Evolutionary conservation across 129 eudicot genomes (phyloP), one percentile per base, ranked within the genome.

Genomic region (Helianthus tuberosus): DNA sequence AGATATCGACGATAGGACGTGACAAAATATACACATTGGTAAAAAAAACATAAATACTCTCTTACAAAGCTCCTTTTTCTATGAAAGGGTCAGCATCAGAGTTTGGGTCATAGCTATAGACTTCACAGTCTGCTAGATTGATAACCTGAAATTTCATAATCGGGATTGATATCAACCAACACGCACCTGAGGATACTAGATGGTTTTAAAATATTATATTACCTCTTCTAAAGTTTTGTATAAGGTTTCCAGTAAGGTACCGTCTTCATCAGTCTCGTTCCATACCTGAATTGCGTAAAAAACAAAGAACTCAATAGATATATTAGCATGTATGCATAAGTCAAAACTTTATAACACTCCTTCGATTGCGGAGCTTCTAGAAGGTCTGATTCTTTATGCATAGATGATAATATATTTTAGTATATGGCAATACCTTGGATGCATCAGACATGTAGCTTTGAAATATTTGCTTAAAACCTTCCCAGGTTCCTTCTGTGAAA

Each of bases 181-280:
- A 14, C 16, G 63, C 14, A 52, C 4, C 13, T 11, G 65, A 17
- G 55, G 20, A 11, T 11, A 60, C 17, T 64, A 48, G 32, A 4
- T 23, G 50, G 39, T 68, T 61, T 60, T 11, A 4, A 23, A 52
- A 25, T 74, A 62, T 41, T 27, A 27, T 27, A 49, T 75, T 71
- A 87, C 98, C 96, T 89, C 98, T 52, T 93, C 96, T 76, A 93
- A 84, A 54, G 96, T 89, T 86, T 83, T 90, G 90, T 78, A 82
- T 73, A 93, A 79, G 76, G 81, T 83, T 72, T 84, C 90, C 66
- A 88, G 84, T 17, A 93, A 81, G 71, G 95, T 65, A 65, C 86
- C 79, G 14, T 88, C 91, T 74, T 88, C 96, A 69, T 83, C 90
- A 63, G 82, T 81, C 83, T 90, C 91, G 5, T 78, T 73, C 96